Base-by-base conservation (phyloP, 257 asterid species). In the Solanum gracilifrons region DNA sequence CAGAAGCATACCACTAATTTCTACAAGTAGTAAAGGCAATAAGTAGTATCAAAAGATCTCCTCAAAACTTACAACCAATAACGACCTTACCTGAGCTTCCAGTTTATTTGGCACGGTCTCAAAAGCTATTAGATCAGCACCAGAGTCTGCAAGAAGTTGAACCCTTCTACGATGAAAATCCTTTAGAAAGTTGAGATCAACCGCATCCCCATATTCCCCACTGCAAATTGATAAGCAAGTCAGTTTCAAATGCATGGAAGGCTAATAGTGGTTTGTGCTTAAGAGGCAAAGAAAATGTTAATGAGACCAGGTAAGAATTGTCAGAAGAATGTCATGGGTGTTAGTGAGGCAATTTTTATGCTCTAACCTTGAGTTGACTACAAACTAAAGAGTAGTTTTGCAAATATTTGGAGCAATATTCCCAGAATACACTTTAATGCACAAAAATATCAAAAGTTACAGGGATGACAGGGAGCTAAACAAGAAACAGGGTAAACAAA, bases 51-150 rank as follows among this genome's bases (percentile, higher is more conserved):
- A 27, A 18, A 15, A 48, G 35, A 64, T 87, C 80, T 86, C 86
- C 10, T 18, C 51, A 20, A 37, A 36, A 77, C 12, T 27, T 48
- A 39, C 23, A 27, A n/a, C 9, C 64, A 48, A 85, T 27, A 87
- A 37, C 64, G 76, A 69, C 27, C 62, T 82, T 91, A 95, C 99
- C 98, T 93, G 95, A 86, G 98, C 97, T 93, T 96, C 99, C 41
- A 96, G 90, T 89, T 90, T 93, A 92, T 96, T 95, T 72, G 99
- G 98, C 74, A 95, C 95, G 27, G 99, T 96, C 92, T 96, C 99
- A 87, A 96, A 95, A 68, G 98, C 99, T 84, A 96, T 92, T 64
- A 95, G 89, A 93, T 95, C 98, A 86, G 98, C 95, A 86, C 95
- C 95, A 85, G 98, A 89, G 51, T 94, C 96, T 73, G 94, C 97